Conservation (phyloP, 2,329 filamentous ascomycete species). For the Aspergillus sojae region DNA sequence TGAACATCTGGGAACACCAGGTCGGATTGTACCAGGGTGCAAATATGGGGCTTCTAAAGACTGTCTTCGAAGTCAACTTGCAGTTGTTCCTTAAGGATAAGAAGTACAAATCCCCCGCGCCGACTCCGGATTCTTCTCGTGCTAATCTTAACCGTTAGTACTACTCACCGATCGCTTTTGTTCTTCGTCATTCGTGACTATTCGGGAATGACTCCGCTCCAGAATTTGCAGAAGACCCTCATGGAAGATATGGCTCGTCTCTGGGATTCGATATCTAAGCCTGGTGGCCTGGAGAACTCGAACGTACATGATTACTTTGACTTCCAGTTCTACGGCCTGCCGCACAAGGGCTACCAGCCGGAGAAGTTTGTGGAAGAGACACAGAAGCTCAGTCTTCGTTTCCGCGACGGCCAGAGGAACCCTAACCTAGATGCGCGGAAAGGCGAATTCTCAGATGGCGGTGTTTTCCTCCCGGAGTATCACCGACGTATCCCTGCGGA, state of each 20-base stretch:
- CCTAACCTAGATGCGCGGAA: slow-evolving; percentile 62
- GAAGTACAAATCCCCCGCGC: slow-evolving; percentile 61
- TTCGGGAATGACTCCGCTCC: slow-evolving; percentile 84
- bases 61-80: slow-evolving; percentile 97
- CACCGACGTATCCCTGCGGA: slow-evolving; percentile 95
- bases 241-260: slow-evolving; percentile 89
- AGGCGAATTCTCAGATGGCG: slow-evolving; percentile 73
- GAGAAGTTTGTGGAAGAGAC: slow-evolving; percentile 86
- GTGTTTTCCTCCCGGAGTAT: slow-evolving; percentile 89
- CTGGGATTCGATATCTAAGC: slow-evolving; percentile 92
- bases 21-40: slow-evolving; percentile 97
- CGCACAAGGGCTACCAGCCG: slow-evolving; percentile 94
- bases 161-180: slow-evolving; percentile 83
- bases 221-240: slow-evolving; percentile 86
- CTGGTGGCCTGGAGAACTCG: slow-evolving; percentile 81
- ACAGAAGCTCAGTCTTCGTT: slow-evolving; percentile 75
- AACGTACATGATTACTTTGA: slow-evolving; percentile 97
- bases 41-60: slow-evolving; percentile 98
- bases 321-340: slow-evolving; percentile 92
- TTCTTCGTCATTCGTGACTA: slow-evolving; percentile 99
- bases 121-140: slow-evolving; percentile 18
- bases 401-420: slow-evolving; percentile 77
- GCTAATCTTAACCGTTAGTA: slow-evolving; percentile 53
- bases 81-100: slow-evolving; percentile 96
- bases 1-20: slow-evolving; percentile 99